Evolutionary conservation across 2,329 filamentous ascomycete species (phyloP).

Genomic region (Onygena corvina): DNA sequence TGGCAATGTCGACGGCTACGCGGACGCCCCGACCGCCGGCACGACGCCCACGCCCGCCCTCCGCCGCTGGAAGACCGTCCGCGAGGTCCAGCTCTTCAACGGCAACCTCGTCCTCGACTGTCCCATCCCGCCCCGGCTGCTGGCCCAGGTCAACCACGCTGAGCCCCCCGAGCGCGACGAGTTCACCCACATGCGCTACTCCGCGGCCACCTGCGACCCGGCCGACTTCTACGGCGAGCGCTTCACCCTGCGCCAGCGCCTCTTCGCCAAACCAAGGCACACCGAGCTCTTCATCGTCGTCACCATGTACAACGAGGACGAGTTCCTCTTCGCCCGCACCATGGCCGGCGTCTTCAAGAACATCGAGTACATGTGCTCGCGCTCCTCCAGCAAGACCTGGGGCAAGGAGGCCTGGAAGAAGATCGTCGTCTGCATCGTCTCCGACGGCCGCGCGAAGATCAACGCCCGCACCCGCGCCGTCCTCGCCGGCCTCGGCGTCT

Average conservation of each 20-base stretch:
- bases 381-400: slow-evolving; percentile 92
- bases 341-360: slow-evolving; percentile 98
- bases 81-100: slow-evolving; percentile 93
- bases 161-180: slow-evolving; percentile 68
- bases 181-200: slow-evolving; percentile 69
- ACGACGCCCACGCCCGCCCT: slow-evolving; percentile 43
- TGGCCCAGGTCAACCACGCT: slow-evolving; percentile 80
- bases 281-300: slow-evolving; percentile 94
- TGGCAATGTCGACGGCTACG: slow-evolving; percentile 33
- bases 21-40: slow-evolving; percentile 28
- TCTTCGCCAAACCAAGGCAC: slow-evolving; percentile 84
- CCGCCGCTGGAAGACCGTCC: slow-evolving; percentile 94
- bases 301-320: slow-evolving; percentile 99
- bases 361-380: slow-evolving; percentile 93
- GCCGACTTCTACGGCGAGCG: slow-evolving; percentile 75
- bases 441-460: slow-evolving; percentile 93
- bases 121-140: slow-evolving; percentile 74
- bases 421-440: slow-evolving; percentile 96
- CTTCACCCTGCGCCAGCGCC: slow-evolving; percentile 79
- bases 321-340: slow-evolving; percentile 86
- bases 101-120: slow-evolving; percentile 96
- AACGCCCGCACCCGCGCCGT: slow-evolving; percentile 82
- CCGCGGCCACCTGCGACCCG: slow-evolving; percentile 88
- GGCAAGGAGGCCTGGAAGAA: slow-evolving; percentile 99
- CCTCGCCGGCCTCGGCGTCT: slow-evolving; percentile 85